Evolutionary conservation across 2,329 filamentous ascomycete species (phyloP), one percentile per base, ranked within the genome.

Genomic region (Fusarium sambucinum): DNA sequence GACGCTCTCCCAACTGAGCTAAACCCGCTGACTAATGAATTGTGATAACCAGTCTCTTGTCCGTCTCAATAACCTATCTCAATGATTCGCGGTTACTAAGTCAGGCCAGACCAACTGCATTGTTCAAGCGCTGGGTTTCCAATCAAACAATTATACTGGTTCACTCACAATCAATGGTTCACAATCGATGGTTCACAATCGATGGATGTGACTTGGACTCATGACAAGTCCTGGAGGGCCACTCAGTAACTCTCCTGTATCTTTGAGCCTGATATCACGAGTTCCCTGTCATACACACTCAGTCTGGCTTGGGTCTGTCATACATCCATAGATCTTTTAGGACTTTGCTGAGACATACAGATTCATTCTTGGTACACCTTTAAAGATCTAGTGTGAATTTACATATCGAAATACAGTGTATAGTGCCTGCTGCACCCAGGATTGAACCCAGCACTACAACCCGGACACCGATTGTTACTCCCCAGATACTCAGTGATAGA

Each of bases 1-100:
- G 61, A 64, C 61, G 61, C 61, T 64, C 61, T 64, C 61, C 61
- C 61, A 64, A 64, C 61, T 64, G 61, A 64, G 61, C 61, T 64
- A 64, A 64, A 64, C 61, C 61, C 61, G 61, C 61, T 64, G 13
- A 64, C 61, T 64, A 64, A 64, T 44, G 7, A 17, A 1, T 37
- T 16, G 1, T 23, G 4, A 8, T 23, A n/a, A 5, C n/a, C n/a
- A n/a, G n/a, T n/a, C n/a, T n/a, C n/a, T n/a, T n/a, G n/a, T n/a
- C n/a, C n/a, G n/a, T n/a, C n/a, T n/a, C n/a, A n/a, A n/a, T n/a
- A n/a, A n/a, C n/a, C n/a, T n/a, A n/a, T n/a, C n/a, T n/a, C n/a
- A n/a, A n/a, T n/a, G n/a, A n/a, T n/a, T n/a, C n/a, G n/a, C n/a
- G n/a, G n/a, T n/a, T n/a, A n/a, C n/a, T n/a, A n/a, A n/a, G n/a